Base-by-base conservation (phyloP, 1,284 basidiomycete genomes). In the Ceratobasidium sp. region DNA sequence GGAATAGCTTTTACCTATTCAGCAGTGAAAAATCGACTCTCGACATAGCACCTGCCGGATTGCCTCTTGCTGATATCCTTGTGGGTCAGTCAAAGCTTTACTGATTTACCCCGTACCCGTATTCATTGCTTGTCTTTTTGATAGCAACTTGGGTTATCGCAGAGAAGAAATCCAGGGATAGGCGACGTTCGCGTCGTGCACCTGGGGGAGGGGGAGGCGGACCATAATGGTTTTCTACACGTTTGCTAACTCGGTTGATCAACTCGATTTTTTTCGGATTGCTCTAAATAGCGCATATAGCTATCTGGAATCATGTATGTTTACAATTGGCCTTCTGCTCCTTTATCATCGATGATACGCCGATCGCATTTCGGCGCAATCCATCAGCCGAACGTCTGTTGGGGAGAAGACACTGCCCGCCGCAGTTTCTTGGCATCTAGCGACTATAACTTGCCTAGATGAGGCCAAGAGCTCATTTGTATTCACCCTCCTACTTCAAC, bases 61-160 rank as follows among this genome's bases (percentile, higher is more conserved):
- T 48, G 7, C 42, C 25, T 25, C 66, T 58, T 14, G 5, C 54
- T 44, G 66, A 70, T 23, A 48, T 49, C 18, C 11, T 70, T 21
- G 30, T 70, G 18, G 54, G 66, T 70, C 7, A 36, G 66, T 33
- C 7, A 12, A 63, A 36, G 2, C 28, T 4, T 36, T 33, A 12
- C 33, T 18, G 16, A 16, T 42, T 21, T 5, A 8, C 21, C 18
- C 14, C 11, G 28, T 38, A 21, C 30, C 21, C 11, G 18, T 42
- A 21, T 18, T 18, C 12, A 38, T 11, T 5, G 3, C 25, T 18
- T 46, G 33, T 33, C 25, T 18, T 38, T 36, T 38, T 28, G 30
- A 40, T 23, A 71, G 69, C 49, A 23, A 71, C 69, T 25, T 71
- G 69, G 69, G 56, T 49, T 0, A 71, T 71, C n/a, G 21, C 36